Evolutionary conservation across 352 stramenopile species (phyloP).

Genomic region (Phytophthora podocarpi): DNA sequence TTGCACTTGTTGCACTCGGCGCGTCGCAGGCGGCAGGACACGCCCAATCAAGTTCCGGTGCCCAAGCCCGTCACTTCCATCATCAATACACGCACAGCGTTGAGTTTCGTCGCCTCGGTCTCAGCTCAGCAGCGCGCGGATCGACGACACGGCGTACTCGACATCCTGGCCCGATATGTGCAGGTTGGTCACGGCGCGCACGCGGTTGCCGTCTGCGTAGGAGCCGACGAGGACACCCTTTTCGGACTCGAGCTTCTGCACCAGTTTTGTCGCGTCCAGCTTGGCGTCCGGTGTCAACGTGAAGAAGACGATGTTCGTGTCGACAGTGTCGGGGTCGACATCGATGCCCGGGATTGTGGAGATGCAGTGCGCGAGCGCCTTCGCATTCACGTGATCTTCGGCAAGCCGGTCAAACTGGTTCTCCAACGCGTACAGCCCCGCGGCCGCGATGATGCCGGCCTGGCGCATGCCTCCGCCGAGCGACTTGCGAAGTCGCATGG

Average conservation of each 20-base stretch:
- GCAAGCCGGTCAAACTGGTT: constrained; percentile 86
- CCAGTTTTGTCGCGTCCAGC: constrained; percentile 55
- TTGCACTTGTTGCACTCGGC: constrained; percentile 11
- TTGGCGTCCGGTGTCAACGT: constrained; percentile 58
- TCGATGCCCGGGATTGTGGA: constrained; percentile 67
- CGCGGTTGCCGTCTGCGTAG: constrained; percentile 63
- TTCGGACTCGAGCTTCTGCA: constrained; percentile 59
- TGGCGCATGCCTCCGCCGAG: constrained; percentile 98
- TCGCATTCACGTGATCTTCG: constrained; percentile 85
- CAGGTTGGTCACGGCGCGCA: constrained; percentile 79
- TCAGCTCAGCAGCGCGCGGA: constrained; percentile 61
- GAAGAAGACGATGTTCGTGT: constrained; percentile 93
- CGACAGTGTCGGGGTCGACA: constrained; percentile 63
- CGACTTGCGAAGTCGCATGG: constrained; percentile 93
- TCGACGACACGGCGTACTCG: constrained; percentile 58
- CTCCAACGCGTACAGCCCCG: constrained; percentile 91
- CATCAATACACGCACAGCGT: constrained; percentile 14
- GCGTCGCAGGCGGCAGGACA: constrained; percentile 13
- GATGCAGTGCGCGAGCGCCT: constrained; percentile 68
- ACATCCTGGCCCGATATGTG: constrained; percentile 73
- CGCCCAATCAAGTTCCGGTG: constrained; percentile 17
- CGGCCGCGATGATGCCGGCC: constrained; percentile 92
- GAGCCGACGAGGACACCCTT: constrained; percentile 75
- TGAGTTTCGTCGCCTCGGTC: constrained; percentile 6
- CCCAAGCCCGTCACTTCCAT: constrained; percentile 15